Evolutionary conservation across 805 yeast species (phyloP).

Genomic region (Torulaspora quercuum): DNA sequence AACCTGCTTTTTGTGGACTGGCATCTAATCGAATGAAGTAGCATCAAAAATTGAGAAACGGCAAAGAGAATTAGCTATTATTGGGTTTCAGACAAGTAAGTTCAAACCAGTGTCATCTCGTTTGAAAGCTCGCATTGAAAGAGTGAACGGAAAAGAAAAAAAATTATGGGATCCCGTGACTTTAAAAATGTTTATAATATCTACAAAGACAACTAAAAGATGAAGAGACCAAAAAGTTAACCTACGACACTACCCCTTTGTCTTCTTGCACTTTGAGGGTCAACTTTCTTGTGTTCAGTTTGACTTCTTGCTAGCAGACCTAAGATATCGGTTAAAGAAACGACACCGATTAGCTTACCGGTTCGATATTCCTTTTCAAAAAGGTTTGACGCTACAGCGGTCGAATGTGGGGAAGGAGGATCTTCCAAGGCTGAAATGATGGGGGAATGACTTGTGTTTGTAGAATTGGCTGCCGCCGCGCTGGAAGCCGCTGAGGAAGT

Average conservation of each 20-base stretch:
- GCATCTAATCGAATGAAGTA: too few relatives aligned
- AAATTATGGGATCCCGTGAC: too few relatives aligned
- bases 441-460: conserved; percentile 22
- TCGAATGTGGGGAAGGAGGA: conserved; percentile 20
- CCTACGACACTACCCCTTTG: conserved; percentile 62
- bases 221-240: conserved; percentile 3
- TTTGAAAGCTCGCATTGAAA: too few relatives aligned
- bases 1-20: conserved; percentile 13
- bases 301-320: conserved; percentile 66
- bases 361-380: conserved; percentile 52
- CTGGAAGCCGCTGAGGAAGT: conserved; percentile 26
- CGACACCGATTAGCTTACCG: conserved; percentile 86
- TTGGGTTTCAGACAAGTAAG: too few relatives aligned
- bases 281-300: conserved; percentile 66
- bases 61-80: too few relatives aligned
- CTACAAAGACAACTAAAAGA: too few relatives aligned
- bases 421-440: conserved; percentile 28
- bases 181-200: too few relatives aligned
- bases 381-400: conserved; percentile 26
- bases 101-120: too few relatives aligned
- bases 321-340: conserved; percentile 85
- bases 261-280: conserved; percentile 83
- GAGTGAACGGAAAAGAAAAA: too few relatives aligned
- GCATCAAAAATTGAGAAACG: too few relatives aligned
- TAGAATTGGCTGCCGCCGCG: conserved; percentile 21